These are phyloP conservation scores for Rhizopogon rudus DNA, from an alignment of 768 basidiomycete genomes.

Conservation along the genomic window DNA sequence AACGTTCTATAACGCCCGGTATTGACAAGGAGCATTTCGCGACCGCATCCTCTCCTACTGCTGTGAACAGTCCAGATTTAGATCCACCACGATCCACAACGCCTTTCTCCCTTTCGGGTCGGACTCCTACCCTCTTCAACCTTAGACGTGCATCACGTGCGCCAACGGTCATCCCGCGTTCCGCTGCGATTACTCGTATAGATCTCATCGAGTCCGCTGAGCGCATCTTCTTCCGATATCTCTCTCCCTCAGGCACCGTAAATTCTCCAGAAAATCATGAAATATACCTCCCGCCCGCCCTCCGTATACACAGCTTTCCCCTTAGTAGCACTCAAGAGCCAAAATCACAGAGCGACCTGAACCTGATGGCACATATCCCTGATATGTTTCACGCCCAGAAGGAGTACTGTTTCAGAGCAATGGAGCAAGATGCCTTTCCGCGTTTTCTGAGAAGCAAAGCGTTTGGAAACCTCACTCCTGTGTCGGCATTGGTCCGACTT, in stretches of 20 bases:
- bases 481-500: constrained; percentile 83
- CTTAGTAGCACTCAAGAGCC: constrained; percentile 72
- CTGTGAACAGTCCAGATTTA: constrained; percentile 32
- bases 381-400: constrained; percentile 98
- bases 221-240: constrained; percentile 93
- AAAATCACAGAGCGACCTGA: constrained; percentile 57
- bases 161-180: constrained; percentile 91
- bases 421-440: constrained; percentile 94
- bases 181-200: constrained; percentile 81
- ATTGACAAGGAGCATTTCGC: constrained; percentile 31
- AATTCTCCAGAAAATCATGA: constrained; percentile 90
- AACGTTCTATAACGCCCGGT: constrained; percentile 44
- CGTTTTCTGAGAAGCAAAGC: constrained; percentile 95
- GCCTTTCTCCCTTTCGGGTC: constrained; percentile 72
- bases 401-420: constrained; percentile 93
- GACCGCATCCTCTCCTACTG: constrained; percentile 44
- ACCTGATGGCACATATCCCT: constrained; percentile 82
- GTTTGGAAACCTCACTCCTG: constrained; percentile 95
- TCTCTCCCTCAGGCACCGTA: constrained; percentile 73
- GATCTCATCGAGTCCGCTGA: constrained; percentile 93
- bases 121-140: constrained; percentile 74
- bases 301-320: constrained; percentile 90
- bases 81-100: constrained; percentile 65
- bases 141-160: constrained; percentile 78
- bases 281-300: constrained; percentile 91